phyloP scores from a whole-genome alignment of 2,329 filamentous ascomycete species.

The Ceratocystis eucalypticola region DNA sequence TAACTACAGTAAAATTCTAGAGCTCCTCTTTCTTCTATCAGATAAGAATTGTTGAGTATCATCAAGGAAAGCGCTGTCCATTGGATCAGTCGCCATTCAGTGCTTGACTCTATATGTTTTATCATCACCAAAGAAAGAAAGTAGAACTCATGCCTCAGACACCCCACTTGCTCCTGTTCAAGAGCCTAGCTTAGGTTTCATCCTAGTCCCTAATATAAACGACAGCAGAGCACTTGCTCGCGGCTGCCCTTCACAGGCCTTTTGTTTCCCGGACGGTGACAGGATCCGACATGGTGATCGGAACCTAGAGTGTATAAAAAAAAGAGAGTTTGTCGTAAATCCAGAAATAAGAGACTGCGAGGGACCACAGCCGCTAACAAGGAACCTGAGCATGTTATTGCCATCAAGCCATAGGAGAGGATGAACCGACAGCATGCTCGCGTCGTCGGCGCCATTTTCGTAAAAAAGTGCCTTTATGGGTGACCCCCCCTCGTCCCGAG shows the following conservation, averaged over 20 bases:
- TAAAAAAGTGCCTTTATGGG: slow-evolving; percentile 14
- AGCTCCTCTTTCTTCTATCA: slow-evolving; percentile 15
- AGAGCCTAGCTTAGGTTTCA: neutral
- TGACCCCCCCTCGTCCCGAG: slow-evolving; percentile 79
- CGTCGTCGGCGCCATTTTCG: neutral
- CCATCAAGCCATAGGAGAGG: too few species aligned
- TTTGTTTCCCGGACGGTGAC: slow-evolving; percentile 16
- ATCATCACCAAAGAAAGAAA: slow-evolving; percentile 65
- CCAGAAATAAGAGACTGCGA: neutral
- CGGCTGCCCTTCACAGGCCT: slow-evolving; percentile 4
- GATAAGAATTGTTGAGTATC: slow-evolving; percentile 18
- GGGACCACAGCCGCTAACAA: neutral
- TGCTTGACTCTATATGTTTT: slow-evolving; percentile 96
- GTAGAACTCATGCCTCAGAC: neutral
- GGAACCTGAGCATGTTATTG: too few species aligned
- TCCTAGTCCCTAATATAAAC: neutral
- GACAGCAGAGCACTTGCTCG: slow-evolving; percentile 13
- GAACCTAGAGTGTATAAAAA: slow-evolving; percentile 19
- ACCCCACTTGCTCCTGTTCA: neutral
- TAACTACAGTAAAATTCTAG: slow-evolving; percentile 2
- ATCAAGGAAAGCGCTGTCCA: slow-evolving; percentile 18
- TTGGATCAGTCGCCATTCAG: slow-evolving; percentile 44
- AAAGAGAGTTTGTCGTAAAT: neutral
- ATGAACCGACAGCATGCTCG: neutral
- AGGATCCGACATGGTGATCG: slow-evolving; percentile 8